These are phyloP conservation scores for Microdochium nivale DNA, from an alignment of 2,329 filamentous ascomycete genomes.

Conservation along the genomic window DNA sequence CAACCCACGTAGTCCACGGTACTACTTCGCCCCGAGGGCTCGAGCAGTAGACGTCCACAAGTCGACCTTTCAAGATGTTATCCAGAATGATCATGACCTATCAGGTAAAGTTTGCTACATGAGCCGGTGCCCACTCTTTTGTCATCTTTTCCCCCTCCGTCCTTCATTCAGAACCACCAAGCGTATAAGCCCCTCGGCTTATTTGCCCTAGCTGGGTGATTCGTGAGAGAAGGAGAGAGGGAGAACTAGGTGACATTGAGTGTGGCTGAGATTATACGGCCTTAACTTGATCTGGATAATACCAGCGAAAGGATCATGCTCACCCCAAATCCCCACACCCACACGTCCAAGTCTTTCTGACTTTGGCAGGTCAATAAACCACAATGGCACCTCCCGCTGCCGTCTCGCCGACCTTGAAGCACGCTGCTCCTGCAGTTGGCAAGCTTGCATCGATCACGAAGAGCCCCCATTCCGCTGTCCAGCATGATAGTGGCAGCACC, in stretches of 20 bases:
- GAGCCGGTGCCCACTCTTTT: conserved; percentile 49
- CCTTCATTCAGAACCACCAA: not conserved
- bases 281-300: conserved; percentile 90
- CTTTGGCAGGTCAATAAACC: conserved; percentile 7
- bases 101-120: conserved; percentile 45
- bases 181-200: not conserved
- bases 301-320: conserved; percentile 98
- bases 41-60: not conserved
- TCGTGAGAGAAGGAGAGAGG: not conserved
- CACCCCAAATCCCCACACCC: conserved; percentile 19
- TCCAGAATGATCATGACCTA: conserved; percentile 20
- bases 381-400: conserved; percentile 76
- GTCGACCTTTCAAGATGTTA: not conserved
- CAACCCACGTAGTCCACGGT: not conserved
- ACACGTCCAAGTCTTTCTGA: conserved; percentile 2
- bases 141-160: conserved; percentile 1
- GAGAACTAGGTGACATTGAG: conserved; percentile 26
- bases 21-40: not conserved
- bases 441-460: not conserved
- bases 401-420: conserved; percentile 20
- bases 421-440: not conserved
- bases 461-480: conserved; percentile 13
- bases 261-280: conserved; percentile 79
- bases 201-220: not conserved
- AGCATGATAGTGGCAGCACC: conserved; percentile 30